Evolutionary conservation across 2,329 filamentous ascomycete genomes (phyloP).

Genomic region (Exserohilum rostratum): DNA sequence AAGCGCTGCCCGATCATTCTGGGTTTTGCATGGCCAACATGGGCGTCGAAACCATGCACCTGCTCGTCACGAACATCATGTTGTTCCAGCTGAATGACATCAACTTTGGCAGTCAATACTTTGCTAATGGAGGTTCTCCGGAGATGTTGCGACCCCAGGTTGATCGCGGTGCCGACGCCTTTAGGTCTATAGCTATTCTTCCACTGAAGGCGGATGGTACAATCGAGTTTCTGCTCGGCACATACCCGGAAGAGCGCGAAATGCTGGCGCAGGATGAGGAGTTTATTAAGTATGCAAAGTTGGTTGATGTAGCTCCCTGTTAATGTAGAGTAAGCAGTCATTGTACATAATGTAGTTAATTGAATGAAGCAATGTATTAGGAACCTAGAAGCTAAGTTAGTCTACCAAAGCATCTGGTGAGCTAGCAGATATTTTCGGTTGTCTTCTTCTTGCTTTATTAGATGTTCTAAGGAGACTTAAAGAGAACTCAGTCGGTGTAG

Average conservation of each 20-base stretch:
- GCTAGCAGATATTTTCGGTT: too few relatives aligned
- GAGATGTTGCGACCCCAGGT: slow-evolving; percentile 36
- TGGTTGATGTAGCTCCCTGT: slow-evolving; percentile 9
- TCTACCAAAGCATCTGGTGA: too few relatives aligned
- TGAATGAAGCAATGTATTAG: too few relatives aligned
- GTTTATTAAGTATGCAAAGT: slow-evolving; percentile 48
- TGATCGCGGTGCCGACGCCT: slow-evolving; percentile 27
- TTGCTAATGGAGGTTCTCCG: slow-evolving; percentile 29
- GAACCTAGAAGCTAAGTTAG: too few relatives aligned
- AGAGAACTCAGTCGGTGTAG: too few relatives aligned
- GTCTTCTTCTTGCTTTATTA: too few relatives aligned
- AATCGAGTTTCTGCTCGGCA: slow-evolving; percentile 24
- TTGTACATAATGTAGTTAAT: too few relatives aligned
- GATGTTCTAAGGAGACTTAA: too few relatives aligned
- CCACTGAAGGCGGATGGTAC: slow-evolving; percentile 34
- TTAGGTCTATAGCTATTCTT: slow-evolving; percentile 35
- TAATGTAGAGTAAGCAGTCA: not conserved
- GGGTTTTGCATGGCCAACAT: slow-evolving; percentile 27
- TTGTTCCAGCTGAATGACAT: slow-evolving; percentile 25
- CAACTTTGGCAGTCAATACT: slow-evolving; percentile 27
- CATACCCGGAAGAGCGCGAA: slow-evolving; percentile 52
- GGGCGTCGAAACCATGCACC: slow-evolving; percentile 31
- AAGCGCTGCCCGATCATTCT: slow-evolving; percentile 24
- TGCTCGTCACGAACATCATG: slow-evolving; percentile 37
- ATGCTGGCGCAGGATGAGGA: slow-evolving; percentile 52